Percentiles rank a stretch among this genome's conserved stretches.
Evolutionary conservation across 2,329 filamentous ascomycete genomes (phyloP).

Genomic region (Phaeoacremonium minimum): DNA sequence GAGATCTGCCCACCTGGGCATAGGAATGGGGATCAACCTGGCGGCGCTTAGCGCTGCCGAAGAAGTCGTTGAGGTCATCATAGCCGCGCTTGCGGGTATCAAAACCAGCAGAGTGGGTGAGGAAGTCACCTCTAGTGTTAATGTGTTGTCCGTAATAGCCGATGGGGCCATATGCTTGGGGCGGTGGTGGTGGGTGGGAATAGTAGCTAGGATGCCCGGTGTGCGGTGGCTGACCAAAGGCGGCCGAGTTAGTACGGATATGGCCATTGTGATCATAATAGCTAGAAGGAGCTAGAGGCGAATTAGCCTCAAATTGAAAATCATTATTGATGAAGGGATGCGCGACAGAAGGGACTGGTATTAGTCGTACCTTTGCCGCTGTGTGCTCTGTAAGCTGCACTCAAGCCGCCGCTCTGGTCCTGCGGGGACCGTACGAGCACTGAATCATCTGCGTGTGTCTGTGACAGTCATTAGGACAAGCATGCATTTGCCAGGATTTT

Average conservation of each 20-base stretch:
- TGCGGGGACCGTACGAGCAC: conserved; percentile 56
- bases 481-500: no score
- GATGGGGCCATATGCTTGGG: conserved; percentile 46
- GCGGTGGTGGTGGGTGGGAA: conserved; percentile 47
- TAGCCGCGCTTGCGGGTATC: conserved; percentile 80
- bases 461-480: no score
- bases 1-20: conserved; percentile 81
- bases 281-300: conserved; percentile 43
- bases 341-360: no score
- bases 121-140: conserved; percentile 55
- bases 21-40: conserved; percentile 89
- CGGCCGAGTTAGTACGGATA: conserved; percentile 52
- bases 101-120: conserved; percentile 55
- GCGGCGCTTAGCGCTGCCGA: conserved; percentile 86
- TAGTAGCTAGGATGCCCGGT: conserved; percentile 57
- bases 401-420: conserved; percentile 47
- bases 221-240: conserved; percentile 47
- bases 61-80: conserved; percentile 90
- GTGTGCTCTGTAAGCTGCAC: conserved; percentile 52
- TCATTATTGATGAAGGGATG: conserved; percentile 11
- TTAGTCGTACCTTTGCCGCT: conserved; percentile 46
- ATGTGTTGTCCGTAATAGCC: conserved; percentile 68
- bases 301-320: conserved; percentile 33
- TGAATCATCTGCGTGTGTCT: conserved; percentile 93
- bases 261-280: conserved; percentile 65